These are phyloP conservation scores for Lipomyces orientalis DNA, from an alignment of 805 yeast species.

Conservation along the genomic window DNA sequence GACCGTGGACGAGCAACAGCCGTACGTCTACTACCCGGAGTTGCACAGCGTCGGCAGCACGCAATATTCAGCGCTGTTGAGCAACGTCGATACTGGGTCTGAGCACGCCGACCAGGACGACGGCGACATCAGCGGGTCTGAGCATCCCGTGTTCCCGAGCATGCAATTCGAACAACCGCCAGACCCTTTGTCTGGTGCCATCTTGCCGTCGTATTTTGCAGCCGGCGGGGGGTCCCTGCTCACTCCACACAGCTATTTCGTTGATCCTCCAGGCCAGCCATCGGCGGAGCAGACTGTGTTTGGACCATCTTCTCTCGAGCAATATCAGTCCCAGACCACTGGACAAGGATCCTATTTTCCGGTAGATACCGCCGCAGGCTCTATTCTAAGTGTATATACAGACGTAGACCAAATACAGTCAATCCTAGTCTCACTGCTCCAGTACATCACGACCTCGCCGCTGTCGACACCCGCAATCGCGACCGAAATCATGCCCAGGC, in stretches of 20 bases:
- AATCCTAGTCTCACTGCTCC: conserved; percentile 7
- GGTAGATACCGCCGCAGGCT: not conserved
- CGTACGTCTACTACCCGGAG: not conserved
- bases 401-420: conserved; percentile 11
- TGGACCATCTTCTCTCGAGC: not conserved
- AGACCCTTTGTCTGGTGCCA: not conserved
- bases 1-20: not conserved
- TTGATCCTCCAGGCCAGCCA: not conserved
- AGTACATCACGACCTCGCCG: conserved; percentile 1
- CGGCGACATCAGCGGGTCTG: not conserved
- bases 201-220: not conserved
- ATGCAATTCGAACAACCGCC: not conserved
- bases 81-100: not conserved
- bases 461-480: not conserved
- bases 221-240: not conserved
- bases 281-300: not conserved
- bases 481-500: conserved; percentile 1
- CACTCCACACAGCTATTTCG: not conserved
- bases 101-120: not conserved
- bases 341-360: not conserved
- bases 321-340: not conserved
- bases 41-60: not conserved
- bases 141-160: not conserved
- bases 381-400: not conserved
- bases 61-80: not conserved